Conservation (phyloP, 805 yeast species). For the Ogataea saltuana region DNA sequence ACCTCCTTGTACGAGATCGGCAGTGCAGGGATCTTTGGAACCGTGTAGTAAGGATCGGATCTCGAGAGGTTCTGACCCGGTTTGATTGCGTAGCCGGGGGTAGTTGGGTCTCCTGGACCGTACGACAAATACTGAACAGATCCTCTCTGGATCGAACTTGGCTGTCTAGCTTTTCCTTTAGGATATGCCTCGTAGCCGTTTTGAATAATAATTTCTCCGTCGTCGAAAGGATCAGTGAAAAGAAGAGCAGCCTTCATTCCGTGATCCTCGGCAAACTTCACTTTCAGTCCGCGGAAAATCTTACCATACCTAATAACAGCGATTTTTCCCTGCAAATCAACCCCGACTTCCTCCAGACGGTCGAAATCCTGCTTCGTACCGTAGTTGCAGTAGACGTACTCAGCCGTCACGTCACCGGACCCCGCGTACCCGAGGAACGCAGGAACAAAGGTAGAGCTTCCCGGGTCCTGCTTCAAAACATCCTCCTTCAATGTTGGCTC, state of each 20-base stretch:
- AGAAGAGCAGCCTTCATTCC: constrained; percentile 70
- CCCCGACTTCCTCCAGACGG: constrained; percentile 44
- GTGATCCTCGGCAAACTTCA: constrained; percentile 69
- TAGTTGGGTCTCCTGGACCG: constrained; percentile 77
- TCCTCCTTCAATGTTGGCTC: constrained; percentile 59
- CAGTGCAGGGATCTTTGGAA: constrained; percentile 68
- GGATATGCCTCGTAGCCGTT: constrained; percentile 71
- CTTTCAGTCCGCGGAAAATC: constrained; percentile 72
- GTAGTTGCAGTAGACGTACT: constrained; percentile 66
- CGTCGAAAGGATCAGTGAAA: constrained; percentile 72
- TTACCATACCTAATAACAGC: constrained; percentile 68
- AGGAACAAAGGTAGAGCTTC: constrained; percentile 54
- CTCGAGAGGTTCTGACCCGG: constrained; percentile 56
- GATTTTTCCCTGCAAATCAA: constrained; percentile 56
- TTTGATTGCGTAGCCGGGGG: constrained; percentile 66
- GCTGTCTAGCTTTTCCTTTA: constrained; percentile 75
- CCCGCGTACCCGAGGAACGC: constrained; percentile 79
- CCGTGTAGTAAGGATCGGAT: constrained; percentile 47
- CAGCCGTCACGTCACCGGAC: constrained; percentile 69
- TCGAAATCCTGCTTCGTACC: constrained; percentile 65
- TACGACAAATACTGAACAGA: constrained; percentile 62
- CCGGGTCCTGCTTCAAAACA: constrained; percentile 47
- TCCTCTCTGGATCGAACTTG: constrained; percentile 75
- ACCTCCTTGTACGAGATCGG: constrained; percentile 69
- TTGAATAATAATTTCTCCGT: constrained; percentile 48